These are phyloP conservation scores for Tetrapisispora arboricola DNA, from an alignment of 805 yeast species.

Conservation along the genomic window DNA sequence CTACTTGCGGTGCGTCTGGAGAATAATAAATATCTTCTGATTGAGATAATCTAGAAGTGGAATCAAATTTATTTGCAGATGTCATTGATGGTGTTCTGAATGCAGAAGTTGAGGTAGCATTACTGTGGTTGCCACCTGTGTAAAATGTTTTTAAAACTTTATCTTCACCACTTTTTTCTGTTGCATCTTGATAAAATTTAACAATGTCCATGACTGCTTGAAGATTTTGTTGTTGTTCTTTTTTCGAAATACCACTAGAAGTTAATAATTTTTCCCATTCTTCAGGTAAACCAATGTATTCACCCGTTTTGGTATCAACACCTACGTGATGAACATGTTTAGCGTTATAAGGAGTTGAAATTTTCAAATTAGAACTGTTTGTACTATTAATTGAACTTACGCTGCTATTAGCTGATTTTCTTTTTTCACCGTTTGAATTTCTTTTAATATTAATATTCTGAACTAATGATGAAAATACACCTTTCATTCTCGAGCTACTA, in stretches of 20 bases:
- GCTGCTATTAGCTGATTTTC: constrained; percentile 23
- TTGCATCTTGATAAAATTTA: constrained; percentile 64
- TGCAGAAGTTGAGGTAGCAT: constrained; percentile 17
- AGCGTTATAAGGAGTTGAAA: constrained; percentile 86
- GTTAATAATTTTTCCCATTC: constrained; percentile 82
- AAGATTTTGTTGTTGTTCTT: constrained; percentile 85
- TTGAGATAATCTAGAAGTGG: constrained; percentile 23
- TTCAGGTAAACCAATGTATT: constrained; percentile 83
- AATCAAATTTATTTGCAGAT: constrained; percentile 10
- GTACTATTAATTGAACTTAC: constrained; percentile 1
- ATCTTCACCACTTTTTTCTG: constrained; percentile 33
- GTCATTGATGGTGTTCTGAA: constrained; percentile 27
- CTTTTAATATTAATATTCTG: constrained; percentile 19
- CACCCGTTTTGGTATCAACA: constrained; percentile 71
- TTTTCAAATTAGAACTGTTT: constrained; percentile 32
- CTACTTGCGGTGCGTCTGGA: constrained; percentile 12
- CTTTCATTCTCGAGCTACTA: constrained; percentile 39
- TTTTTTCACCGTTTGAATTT: constrained; percentile 26
- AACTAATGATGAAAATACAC: constrained; percentile 44
- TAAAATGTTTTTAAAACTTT: constrained; percentile 33
- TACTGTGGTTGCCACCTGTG: constrained; percentile 5
- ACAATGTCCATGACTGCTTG: constrained; percentile 90
- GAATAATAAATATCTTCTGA: constrained; percentile 8
- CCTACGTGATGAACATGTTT: constrained; percentile 92
- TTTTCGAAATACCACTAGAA: constrained; percentile 78